Base-by-base conservation (phyloP, 1,284 basidiomycete species). In the Ustilago sp. region DNA sequence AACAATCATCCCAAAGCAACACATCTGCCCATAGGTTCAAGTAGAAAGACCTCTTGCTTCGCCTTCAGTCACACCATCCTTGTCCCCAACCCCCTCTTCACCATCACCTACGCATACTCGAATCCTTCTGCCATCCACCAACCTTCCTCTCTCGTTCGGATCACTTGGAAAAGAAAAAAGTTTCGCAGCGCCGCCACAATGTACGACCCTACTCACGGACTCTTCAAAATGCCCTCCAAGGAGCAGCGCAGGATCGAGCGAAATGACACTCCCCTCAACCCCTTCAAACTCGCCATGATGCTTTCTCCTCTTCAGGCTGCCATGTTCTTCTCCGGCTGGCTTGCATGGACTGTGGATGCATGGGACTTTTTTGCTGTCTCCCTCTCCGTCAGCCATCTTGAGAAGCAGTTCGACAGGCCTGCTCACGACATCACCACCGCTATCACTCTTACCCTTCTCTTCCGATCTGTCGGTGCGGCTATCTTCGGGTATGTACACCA, bases 381-480 rank as follows among this genome's bases (percentile, higher is more conserved):
- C 2, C 78, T 85, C 45, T 80, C 80, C 32, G 79, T 83, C 58
- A 50, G 51, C 7, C 58, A 63, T 0, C 75, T 81, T 28, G 47
- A 58, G 2, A 63, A 38, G 23, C 54, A 71, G 52, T 81, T 80
- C 64, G 9, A 68, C 51, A 62, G 47, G 11, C 34, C 58, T 12
- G 31, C 68, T 0, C 62, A 69, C 51, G 59, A 77, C 58, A 74
- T 83, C 56, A 83, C 81, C n/a, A 82, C 81, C 8, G 90, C 94
- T 8, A 95, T 99, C 84, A 98, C 95, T 3, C 89, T 98, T 55
- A 98, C 95, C 0, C 89, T 98, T 1, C 90, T 98, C 36, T 94
- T 97, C 88, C 91, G 96, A 59, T 92, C 93, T 1, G 87, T 90
- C 36, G 96, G 95, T 31, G 95, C 95, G 36, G 90, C 94, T 68